Percentiles rank a stretch among this genome's conserved stretches.
phyloP scores from a whole-genome alignment of 2,329 filamentous ascomycete genomes.

The Pseudocercospora pini-densiflorae region DNA sequence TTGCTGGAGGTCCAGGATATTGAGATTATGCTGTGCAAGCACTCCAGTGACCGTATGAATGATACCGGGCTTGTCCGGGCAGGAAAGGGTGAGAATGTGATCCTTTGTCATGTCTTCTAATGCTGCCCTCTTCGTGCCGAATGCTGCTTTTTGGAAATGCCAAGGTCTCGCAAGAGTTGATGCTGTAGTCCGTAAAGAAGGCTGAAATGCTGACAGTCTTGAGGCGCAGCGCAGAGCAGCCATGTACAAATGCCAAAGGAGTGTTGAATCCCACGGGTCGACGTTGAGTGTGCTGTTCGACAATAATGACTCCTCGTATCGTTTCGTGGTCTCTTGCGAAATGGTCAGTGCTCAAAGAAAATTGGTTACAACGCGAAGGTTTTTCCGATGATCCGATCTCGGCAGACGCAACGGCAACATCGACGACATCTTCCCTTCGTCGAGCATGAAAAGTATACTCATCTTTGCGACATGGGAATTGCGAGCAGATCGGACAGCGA shows the following conservation, averaged over 20 bases:
- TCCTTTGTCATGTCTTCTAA: slow-evolving; percentile 43
- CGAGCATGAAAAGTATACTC: no score
- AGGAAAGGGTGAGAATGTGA: slow-evolving; percentile 79
- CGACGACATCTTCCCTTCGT: no score
- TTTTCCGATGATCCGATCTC: background rate
- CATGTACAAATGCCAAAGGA: background rate
- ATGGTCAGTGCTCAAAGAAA: background rate
- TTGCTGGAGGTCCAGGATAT: slow-evolving; percentile 83
- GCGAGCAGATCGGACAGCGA: no score
- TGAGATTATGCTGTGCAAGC: slow-evolving; percentile 73
- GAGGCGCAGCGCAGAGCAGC: background rate
- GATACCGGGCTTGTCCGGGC: slow-evolving; percentile 83
- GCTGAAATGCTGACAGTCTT: background rate
- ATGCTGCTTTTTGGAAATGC: slow-evolving; percentile 12
- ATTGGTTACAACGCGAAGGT: background rate
- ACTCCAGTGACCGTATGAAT: slow-evolving; percentile 82
- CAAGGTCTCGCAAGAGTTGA: slow-evolving; percentile 9
- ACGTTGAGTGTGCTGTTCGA: background rate
- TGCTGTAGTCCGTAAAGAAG: background rate
- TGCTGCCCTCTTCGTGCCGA: slow-evolving; percentile 7
- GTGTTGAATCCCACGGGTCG: background rate
- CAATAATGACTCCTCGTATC: background rate
- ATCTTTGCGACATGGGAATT: no score
- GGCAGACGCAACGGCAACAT: background rate
- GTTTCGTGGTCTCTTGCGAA: background rate